These are phyloP conservation scores for Cladobotryum mycophilum DNA, from an alignment of 2,329 filamentous ascomycete species.

Conservation along the genomic window DNA sequence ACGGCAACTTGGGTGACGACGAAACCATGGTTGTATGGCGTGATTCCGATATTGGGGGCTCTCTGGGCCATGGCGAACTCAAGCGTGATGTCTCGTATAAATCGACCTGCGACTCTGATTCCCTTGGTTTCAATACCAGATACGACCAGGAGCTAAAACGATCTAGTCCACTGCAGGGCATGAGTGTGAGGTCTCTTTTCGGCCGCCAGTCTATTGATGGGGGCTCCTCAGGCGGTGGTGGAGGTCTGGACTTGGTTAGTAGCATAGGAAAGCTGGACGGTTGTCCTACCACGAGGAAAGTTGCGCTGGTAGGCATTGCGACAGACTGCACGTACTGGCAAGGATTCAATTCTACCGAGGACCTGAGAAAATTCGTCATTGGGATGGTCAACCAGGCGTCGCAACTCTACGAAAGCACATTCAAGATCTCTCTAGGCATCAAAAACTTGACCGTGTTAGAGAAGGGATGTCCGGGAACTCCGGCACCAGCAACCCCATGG, in stretches of 20 bases:
- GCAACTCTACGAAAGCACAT: constrained; percentile 78
- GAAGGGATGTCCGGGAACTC: constrained; percentile 63
- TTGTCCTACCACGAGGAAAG: constrained; percentile 83
- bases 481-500: constrained; percentile 67
- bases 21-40: constrained; percentile 89
- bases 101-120: constrained; percentile 66
- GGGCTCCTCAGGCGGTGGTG: constrained; percentile 64
- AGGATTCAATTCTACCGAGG: constrained; percentile 59
- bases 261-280: constrained; percentile 79
- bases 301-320: constrained; percentile 85
- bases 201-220: constrained; percentile 67
- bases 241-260: constrained; percentile 62
- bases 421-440: constrained; percentile 91
- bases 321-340: constrained; percentile 86
- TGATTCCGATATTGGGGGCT: constrained; percentile 71
- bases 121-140: constrained; percentile 71
- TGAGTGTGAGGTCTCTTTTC: constrained; percentile 61
- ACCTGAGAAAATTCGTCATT: constrained; percentile 68
- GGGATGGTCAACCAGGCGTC: constrained; percentile 80
- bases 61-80: constrained; percentile 49
- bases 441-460: constrained; percentile 77
- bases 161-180: constrained; percentile 51
- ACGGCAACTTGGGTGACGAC: constrained; percentile 41
- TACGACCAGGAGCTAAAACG: constrained; percentile 57
- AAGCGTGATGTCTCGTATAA: constrained; percentile 46